A percentile compares a stretch with the other conserved stretches of the same genome.
These are phyloP conservation scores for Nyctanthes arbortristis DNA, from an alignment of 257 asterid species.

Conservation along the genomic window DNA sequence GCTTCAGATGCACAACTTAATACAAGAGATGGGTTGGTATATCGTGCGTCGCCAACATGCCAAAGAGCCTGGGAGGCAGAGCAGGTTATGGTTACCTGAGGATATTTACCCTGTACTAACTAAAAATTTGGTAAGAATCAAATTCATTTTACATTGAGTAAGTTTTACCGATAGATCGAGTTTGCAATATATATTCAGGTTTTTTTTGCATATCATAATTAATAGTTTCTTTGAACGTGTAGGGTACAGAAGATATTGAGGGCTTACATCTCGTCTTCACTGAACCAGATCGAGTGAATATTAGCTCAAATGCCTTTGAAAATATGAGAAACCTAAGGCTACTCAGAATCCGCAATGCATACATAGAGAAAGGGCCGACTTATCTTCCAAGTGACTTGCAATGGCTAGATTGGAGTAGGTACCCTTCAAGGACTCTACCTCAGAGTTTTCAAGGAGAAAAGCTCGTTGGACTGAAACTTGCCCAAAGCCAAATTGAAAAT, in stretches of 20 bases:
- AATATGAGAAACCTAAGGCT: constrained; percentile 17
- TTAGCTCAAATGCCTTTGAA: constrained; percentile 11
- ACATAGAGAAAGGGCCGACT: constrained; percentile 6
- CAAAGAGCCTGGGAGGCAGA: background rate
- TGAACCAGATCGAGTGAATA: constrained; percentile 5
- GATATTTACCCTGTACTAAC: constrained; percentile 12
- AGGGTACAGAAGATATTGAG: constrained; percentile 21
- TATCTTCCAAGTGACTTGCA: constrained; percentile 14
- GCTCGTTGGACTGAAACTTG: constrained; percentile 17
- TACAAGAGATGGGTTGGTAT: constrained; percentile 26
- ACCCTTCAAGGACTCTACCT: constrained; percentile 11
- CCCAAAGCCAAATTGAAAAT: background rate
- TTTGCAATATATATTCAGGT: too few relatives aligned
- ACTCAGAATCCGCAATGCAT: constrained; percentile 21
- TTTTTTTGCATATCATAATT: background rate
- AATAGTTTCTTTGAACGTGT: background rate
- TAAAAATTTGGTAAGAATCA: background rate
- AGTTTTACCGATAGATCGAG: too few relatives aligned
- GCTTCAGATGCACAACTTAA: constrained; percentile 20
- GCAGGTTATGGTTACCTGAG: constrained; percentile 16
- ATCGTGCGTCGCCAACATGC: constrained; percentile 15
- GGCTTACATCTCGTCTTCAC: constrained; percentile 9
- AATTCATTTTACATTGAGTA: too few relatives aligned
- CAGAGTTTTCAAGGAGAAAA: constrained; percentile 17
- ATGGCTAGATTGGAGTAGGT: constrained; percentile 22